Conservation (phyloP, 2,329 filamentous ascomycete species). For the Graphilbum fragrans region DNA sequence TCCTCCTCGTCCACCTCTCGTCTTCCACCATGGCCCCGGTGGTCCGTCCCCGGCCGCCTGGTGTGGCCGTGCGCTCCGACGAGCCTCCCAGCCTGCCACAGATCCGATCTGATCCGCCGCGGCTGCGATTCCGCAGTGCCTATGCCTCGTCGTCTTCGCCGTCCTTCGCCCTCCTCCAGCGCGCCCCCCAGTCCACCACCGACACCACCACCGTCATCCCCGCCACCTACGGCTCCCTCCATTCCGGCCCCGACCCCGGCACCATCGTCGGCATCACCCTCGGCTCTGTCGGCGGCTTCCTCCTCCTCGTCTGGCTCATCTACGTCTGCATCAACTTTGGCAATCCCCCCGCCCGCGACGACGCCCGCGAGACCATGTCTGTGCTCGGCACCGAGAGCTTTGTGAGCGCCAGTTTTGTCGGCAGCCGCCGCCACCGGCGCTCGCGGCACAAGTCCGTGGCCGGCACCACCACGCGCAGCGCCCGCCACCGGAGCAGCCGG, state of each 20-base stretch:
- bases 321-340: constrained; percentile 19
- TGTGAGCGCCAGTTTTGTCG: constrained; percentile 13
- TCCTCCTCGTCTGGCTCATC: constrained; percentile 20
- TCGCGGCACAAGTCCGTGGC: not conserved
- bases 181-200: constrained; percentile 7
- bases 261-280: constrained; percentile 26
- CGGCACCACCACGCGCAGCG: not conserved
- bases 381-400: constrained; percentile 8
- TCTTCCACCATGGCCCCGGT: too few relatives aligned
- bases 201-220: constrained; percentile 16
- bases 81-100: not conserved
- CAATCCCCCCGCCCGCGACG: constrained; percentile 5
- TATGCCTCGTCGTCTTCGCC: not conserved
- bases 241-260: constrained; percentile 17
- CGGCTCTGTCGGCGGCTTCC: constrained; percentile 30
- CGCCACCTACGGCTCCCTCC: constrained; percentile 16
- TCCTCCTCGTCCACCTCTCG: too few relatives aligned
- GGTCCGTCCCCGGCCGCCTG: too few relatives aligned
- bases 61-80: too few relatives aligned
- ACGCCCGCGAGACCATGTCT: constrained; percentile 3
- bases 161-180: not conserved
- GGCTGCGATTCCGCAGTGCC: not conserved
- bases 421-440: not conserved
- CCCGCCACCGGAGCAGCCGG: not conserved
- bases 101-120: not conserved